These are phyloP conservation scores for Phlegmacium glaucopus DNA, from an alignment of 768 basidiomycete genomes.

Conservation along the genomic window DNA sequence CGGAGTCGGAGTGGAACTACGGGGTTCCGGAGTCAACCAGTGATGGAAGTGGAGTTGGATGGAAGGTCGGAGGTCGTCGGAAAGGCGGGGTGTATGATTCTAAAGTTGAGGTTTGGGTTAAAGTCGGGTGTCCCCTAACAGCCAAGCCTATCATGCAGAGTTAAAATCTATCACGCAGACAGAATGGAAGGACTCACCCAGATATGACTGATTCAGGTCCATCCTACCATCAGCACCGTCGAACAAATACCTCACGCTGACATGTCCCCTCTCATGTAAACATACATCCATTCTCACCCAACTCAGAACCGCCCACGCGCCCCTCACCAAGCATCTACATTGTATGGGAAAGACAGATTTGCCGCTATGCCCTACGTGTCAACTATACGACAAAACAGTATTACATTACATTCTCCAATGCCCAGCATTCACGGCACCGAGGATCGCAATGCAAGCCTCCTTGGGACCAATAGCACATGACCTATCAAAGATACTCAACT, in stretches of 20 bases:
- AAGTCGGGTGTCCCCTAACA: too few species aligned
- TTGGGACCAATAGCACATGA: not conserved
- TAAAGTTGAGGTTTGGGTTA: too few species aligned
- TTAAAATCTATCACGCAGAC: not conserved
- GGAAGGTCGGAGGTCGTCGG: too few species aligned
- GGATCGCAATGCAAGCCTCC: not conserved
- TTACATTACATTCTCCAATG: not conserved
- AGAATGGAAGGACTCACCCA: not conserved
- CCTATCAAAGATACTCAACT: not conserved
- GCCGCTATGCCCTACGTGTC: not conserved
- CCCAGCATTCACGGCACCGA: not conserved
- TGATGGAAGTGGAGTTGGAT: too few species aligned
- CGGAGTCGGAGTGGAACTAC: too few species aligned
- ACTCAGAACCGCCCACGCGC: not conserved
- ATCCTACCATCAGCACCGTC: not conserved
- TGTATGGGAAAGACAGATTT: not conserved
- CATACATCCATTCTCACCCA: not conserved
- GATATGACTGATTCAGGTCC: not conserved
- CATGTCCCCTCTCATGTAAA: not conserved
- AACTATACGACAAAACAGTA: not conserved
- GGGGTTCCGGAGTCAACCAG: too few species aligned
- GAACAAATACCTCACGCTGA: too few species aligned
- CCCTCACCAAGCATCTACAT: not conserved
- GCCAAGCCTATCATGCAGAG: not conserved
- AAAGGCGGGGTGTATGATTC: too few species aligned